Evolutionary conservation across 768 basidiomycete species (phyloP), one percentile per base, ranked within the genome.

Genomic region (Boletus rubescentipes): DNA sequence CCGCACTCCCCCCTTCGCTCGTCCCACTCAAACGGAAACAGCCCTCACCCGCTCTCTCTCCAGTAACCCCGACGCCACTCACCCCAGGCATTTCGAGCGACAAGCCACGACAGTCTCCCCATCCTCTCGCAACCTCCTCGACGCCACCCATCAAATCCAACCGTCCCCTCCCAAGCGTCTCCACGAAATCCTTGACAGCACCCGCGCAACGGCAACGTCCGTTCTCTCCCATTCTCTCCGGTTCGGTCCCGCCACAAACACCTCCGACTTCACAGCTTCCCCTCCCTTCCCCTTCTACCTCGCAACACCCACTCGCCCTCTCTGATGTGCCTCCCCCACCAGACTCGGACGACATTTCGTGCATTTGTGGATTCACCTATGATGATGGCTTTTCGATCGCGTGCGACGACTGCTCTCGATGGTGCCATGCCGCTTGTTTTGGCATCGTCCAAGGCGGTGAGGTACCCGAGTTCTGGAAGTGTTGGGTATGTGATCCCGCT

Each of bases 381-480:
- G 92, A 92, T 70, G 91, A 92, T 67, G 91, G 91, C 20, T 90
- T 87, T 68, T 87, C 85, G 10, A 89, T 94, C 57, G 89, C 87
- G 10, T 95, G 93, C 72, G 93, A 94, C 68, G 67, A 74, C 45
- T 95, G 93, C 66, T 80, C 79, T 20, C 80, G 86, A 36, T 94
- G 93, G 91, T 87, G 86, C 61, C 93, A 95, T 72, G 85, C 82
- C 8, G 84, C 82, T 9, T 94, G 93, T 71, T 89, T 88, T 60
- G 80, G 75, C 43, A 85, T 89, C 57, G 72, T 75, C 12, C 71
- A 79, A 48, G 79, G 76, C 5, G 67, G 67, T 8, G 60, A 71
- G 40, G 85, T 89, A 0, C 87, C 89, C 1, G 90, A 93, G 43
- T 81, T 85, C 52, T 93, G 89, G 77, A 70, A 72, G 21, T 97